phyloP scores from a whole-genome alignment of 164 flowering plant genomes.

The Tinospora cordifolia region DNA sequence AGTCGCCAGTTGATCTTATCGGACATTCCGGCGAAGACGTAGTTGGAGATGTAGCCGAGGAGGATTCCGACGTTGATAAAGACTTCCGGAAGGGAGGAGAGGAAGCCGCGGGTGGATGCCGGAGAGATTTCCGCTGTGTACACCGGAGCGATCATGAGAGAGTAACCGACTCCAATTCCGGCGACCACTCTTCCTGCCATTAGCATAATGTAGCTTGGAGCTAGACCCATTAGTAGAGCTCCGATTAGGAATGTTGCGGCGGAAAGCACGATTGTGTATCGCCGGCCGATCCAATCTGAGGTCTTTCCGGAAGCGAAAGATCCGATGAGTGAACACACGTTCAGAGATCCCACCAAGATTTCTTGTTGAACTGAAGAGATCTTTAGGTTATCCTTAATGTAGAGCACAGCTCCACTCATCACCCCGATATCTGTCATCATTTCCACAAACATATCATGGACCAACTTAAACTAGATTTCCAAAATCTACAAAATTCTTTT shows the following conservation, averaged over 20 bases:
- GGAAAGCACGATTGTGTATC: conserved; percentile 66
- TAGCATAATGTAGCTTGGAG: conserved; percentile 46
- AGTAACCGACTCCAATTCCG: conserved; percentile 79
- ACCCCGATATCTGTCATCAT: conserved; percentile 69
- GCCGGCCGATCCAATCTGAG: conserved; percentile 73
- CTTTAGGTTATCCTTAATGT: conserved; percentile 45
- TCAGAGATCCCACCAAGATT: conserved; percentile 54
- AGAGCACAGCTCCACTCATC: conserved; percentile 80
- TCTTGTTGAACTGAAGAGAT: conserved; percentile 45
- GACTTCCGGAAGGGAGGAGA: conserved; percentile 71
- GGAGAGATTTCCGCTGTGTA: conserved; percentile 82
- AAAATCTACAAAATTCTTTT: not conserved
- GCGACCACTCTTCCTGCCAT: conserved; percentile 62
- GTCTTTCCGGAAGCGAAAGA: conserved; percentile 68
- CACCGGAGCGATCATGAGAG: conserved; percentile 80
- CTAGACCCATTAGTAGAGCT: conserved; percentile 72
- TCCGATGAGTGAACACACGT: conserved; percentile 59
- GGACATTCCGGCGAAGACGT: conserved; percentile 40
- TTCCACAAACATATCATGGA: not conserved
- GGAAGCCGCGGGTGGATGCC: conserved; percentile 57
- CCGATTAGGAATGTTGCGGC: conserved; percentile 61
- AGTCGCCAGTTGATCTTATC: conserved; percentile 52
- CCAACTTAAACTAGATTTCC: not conserved
- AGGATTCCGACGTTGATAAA: conserved; percentile 68
- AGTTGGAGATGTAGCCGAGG: conserved; percentile 59